Evolutionary conservation across 2,329 filamentous ascomycete species (phyloP).

Genomic region (Nemania sp.): DNA sequence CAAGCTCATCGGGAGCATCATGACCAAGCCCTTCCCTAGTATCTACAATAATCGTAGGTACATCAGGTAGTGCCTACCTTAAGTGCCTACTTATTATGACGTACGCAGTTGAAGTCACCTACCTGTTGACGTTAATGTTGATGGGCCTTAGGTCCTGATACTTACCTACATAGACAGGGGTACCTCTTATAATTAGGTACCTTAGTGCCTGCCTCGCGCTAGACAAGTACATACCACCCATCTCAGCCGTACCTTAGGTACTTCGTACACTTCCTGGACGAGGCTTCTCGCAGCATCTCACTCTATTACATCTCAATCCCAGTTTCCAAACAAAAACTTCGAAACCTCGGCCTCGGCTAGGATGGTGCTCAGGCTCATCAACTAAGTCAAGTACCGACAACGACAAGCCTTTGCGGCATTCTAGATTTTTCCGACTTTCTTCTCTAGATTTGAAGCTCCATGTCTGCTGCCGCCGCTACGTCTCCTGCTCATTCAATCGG

Average conservation of each 20-base stretch:
- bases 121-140: no score
- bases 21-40: no score
- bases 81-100: no score
- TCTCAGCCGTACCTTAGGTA: background rate
- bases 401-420: background rate
- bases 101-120: no score
- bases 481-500: background rate
- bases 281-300: conserved; percentile 9
- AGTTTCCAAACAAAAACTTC: conserved; percentile 3
- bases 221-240: background rate
- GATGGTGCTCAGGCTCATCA: background rate
- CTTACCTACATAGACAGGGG: no score
- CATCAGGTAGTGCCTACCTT: no score
- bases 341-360: conserved; percentile 1
- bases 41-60: no score
- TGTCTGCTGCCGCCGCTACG: background rate
- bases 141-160: no score
- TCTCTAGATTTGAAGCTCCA: background rate
- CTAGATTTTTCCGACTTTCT: background rate
- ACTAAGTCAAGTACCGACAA: no score
- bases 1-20: no score
- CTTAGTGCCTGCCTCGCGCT: background rate
- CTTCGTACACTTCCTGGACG: background rate
- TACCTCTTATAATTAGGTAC: no score
- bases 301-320: conserved; percentile 7